phyloP scores from a whole-genome alignment of 2,329 filamentous ascomycete genomes.

The Monilinia fructicola region DNA sequence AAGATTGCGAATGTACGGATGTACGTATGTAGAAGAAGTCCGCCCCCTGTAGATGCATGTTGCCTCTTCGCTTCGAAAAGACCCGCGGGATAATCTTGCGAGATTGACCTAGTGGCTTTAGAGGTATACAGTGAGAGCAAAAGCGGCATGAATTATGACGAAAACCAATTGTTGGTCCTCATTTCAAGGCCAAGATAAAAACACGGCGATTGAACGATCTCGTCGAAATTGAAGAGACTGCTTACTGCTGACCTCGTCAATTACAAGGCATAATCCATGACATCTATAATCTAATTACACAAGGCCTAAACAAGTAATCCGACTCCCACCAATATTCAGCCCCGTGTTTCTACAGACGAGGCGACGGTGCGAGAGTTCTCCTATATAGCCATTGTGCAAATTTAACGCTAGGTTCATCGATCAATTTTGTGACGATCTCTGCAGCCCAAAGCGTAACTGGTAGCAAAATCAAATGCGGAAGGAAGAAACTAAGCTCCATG shows the following conservation, averaged over 20 bases:
- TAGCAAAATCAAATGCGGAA: slow-evolving; percentile 59
- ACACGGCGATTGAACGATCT: neutral
- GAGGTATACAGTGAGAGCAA: neutral
- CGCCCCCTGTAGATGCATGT: slow-evolving; percentile 13
- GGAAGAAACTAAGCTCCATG: slow-evolving; percentile 58
- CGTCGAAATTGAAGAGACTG: neutral
- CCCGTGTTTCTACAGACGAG: slow-evolving; percentile 15
- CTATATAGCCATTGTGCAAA: slow-evolving; percentile 58
- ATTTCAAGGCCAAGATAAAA: neutral
- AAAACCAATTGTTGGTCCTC: neutral
- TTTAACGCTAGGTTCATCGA: slow-evolving; percentile 61
- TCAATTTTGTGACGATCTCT: slow-evolving; percentile 53
- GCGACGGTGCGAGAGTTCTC: slow-evolving; percentile 40
- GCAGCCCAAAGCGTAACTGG: slow-evolving; percentile 60
- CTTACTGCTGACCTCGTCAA: neutral
- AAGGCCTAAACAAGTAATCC: neutral
- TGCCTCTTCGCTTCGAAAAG: neutral
- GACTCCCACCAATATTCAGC: slow-evolving; percentile 9
- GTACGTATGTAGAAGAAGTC: neutral
- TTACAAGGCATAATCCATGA: slow-evolving; percentile 9
- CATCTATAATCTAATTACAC: slow-evolving; percentile 14
- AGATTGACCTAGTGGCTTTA: slow-evolving; percentile 6
- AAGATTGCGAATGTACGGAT: slow-evolving; percentile 5
- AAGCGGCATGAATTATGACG: neutral
- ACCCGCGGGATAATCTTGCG: slow-evolving; percentile 2